Evolutionary conservation across 1,139 yeast genomes (phyloP).

Genomic region (Ashbya aceris): DNA sequence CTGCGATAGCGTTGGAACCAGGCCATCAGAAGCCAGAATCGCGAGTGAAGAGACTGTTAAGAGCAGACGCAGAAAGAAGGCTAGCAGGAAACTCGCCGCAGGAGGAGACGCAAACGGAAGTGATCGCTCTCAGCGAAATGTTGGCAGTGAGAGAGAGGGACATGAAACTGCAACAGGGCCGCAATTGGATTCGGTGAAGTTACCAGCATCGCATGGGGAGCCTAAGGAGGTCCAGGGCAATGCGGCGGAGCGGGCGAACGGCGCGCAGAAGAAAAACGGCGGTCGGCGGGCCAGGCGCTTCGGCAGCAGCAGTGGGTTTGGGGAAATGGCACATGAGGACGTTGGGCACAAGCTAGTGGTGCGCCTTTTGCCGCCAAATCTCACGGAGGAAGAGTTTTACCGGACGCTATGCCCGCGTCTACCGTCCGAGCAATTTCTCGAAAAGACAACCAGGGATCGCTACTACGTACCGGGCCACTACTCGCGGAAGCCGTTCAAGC

Average conservation of each 20-base stretch:
- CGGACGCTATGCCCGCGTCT: slow-evolving; percentile 10
- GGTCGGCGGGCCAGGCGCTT: neutral
- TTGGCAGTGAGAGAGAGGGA: no score
- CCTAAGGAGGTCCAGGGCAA: no score
- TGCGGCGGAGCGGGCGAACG: neutral
- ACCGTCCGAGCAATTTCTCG: slow-evolving; percentile 5
- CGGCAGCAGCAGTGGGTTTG: slow-evolving; percentile 2
- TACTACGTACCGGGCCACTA: slow-evolving; percentile 25
- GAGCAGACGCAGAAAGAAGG: no score
- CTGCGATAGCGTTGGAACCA: no score
- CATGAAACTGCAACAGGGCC: no score
- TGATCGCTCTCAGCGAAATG: no score
- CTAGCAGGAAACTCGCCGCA: no score
- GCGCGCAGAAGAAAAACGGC: neutral
- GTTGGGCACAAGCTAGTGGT: slow-evolving; percentile 20
- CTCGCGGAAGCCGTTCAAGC: slow-evolving; percentile 21
- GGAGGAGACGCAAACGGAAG: no score
- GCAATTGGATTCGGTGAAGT: no score
- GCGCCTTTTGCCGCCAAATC: slow-evolving; percentile 27
- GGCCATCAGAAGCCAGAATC: no score
- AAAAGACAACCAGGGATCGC: slow-evolving; percentile 12
- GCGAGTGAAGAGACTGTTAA: no score
- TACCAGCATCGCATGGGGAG: no score
- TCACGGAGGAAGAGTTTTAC: slow-evolving; percentile 21
- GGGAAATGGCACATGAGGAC: neutral